Evolutionary conservation across 805 yeast genomes (phyloP).

Genomic region (Wickerhamomyces queroliae): DNA sequence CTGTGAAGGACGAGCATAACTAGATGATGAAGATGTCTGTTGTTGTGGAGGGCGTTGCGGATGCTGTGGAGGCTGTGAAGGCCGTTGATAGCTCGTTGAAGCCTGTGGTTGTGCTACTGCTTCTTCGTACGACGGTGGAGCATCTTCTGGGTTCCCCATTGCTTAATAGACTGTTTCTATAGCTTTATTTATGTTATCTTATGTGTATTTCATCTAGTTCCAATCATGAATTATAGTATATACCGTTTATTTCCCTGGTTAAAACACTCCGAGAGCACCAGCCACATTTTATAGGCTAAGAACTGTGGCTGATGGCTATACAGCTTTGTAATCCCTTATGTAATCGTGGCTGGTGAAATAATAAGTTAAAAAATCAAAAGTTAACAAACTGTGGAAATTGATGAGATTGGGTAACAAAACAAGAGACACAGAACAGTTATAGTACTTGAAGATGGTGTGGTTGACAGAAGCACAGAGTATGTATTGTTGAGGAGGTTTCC

Average conservation of each 20-base stretch:
- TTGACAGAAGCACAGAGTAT: conserved; percentile 69
- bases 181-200: too few species aligned
- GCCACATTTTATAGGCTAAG: neutral
- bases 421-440: neutral
- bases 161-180: neutral
- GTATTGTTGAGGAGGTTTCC: conserved; percentile 22
- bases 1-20: too few species aligned
- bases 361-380: neutral
- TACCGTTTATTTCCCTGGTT: too few species aligned
- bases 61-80: neutral
- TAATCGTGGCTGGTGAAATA: neutral
- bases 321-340: too few species aligned
- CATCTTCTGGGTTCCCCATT: conserved; percentile 7
- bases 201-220: too few species aligned
- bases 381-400: too few species aligned
- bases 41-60: conserved; percentile 3
- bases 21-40: too few species aligned
- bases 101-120: conserved; percentile 23
- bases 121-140: conserved; percentile 44
- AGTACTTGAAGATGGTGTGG: conserved; percentile 44
- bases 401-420: neutral
- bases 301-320: neutral
- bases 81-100: neutral
- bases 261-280: too few species aligned
- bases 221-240: too few species aligned